Evolutionary conservation across 2,329 filamentous ascomycete species (phyloP), one percentile per base, ranked within the genome.

Genomic region (Plenodomus biglobosus): DNA sequence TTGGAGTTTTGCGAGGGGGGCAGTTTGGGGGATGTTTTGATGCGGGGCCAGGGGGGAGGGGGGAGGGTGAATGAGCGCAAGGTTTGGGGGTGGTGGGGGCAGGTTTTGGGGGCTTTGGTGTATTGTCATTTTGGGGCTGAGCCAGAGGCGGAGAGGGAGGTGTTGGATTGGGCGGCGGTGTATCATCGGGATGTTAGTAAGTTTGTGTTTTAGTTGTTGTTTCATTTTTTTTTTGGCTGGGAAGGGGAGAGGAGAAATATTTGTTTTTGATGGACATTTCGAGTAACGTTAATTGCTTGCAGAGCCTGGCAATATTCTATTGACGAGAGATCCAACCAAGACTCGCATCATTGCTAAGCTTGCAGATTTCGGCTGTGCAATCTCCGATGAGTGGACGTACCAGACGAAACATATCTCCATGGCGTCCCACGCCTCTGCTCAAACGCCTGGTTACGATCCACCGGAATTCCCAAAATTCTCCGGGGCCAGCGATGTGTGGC

Each of bases 131-230:
- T 47, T 17, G 59, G 58, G 3, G 47, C 49, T 11, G 21, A 41
- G 10, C 54, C 53, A 15, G 38, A 55, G 8, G 35, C 58, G 24
- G 41, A 47, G 11, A 40, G 20, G 2, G 44, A 32, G 2, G 37
- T 46, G 32, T 37, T 40, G 11, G 37, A 50, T 15, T 61, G 55
- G 55, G 54, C 56, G 19, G 24, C 17, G 10, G 43, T 62, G 2
- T 53, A 53, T n/a, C 59, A 61, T 41, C 47, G 50, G 13, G 55
- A 62, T 16, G 47, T 62, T 11, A 59, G 35, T 37, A 37, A 37
- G 35, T 37, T 6, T 10, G 15, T 3, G 13, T n/a, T n/a, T n/a
- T n/a, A n/a, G n/a, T n/a, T n/a, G n/a, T n/a, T n/a, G n/a, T n/a
- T n/a, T n/a, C n/a, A n/a, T n/a, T n/a, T n/a, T n/a, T n/a, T n/a